Evolutionary conservation across 331 rosid species (phyloP), one percentile per base, ranked within the genome.

Genomic region (Pyracantha coccinea): DNA sequence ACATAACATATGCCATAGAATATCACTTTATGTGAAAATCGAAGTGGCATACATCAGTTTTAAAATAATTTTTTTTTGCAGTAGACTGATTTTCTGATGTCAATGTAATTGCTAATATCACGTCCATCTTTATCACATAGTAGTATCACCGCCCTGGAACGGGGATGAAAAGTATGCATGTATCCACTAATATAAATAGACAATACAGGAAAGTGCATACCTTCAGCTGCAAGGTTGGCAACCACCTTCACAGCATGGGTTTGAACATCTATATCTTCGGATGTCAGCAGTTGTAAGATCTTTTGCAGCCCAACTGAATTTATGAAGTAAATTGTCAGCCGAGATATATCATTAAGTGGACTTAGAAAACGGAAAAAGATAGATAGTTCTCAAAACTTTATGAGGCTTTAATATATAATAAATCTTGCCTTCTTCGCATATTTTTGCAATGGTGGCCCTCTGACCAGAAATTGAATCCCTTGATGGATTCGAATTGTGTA

Each of bases 221-320:
- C 94, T 89, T 89, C 94, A 81, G 94, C 94, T 58, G 94, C 94
- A 73, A 89, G 94, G 82, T 89, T 89, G 77, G 94, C 94, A 20
- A 89, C 82, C 87, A 87, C 88, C 79, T 89, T 89, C 75, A 87
- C 89, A 73, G 91, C 94, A 59, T 89, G 94, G 68, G 84, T 81
- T 89, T 89, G 91, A 73, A 85, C 67, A 50, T 85, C 88, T 23
- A 69, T 29, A 64, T 87, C 91, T 80, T 83, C 86, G 21, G 94
- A 89, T 57, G 82, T 73, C 88, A 89, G 76, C 74, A 89, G 74
- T 68, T 87, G 86, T 71, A 89, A 72, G 67, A 89, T 87, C 85
- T 84, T 85, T 66, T 83, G 89, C 60, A 89, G 86, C 71, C 94
- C 94, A 68, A 87, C 94, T 89, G 87, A 78, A 77, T 45, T 38